Evolutionary conservation across 1,284 basidiomycete genomes (phyloP).

Genomic region (Xanthoconium separans): DNA sequence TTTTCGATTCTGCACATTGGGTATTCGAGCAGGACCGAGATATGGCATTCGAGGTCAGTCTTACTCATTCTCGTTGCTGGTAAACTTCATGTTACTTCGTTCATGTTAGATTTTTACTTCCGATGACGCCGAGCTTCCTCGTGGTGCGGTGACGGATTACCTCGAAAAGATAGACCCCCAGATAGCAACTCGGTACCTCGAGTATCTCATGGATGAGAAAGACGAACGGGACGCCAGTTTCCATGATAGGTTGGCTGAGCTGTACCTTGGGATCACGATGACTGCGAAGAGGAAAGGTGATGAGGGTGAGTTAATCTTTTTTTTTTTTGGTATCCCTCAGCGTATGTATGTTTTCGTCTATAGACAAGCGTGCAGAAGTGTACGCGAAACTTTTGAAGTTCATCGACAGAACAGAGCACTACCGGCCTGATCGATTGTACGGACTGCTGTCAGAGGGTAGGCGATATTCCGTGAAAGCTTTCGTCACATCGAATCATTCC

Average conservation of each 20-base stretch:
- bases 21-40: constrained; percentile 73
- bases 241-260: constrained; percentile 86
- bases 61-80: background rate
- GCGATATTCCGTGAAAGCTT: constrained; percentile 12
- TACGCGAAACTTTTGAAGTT: constrained; percentile 79
- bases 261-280: constrained; percentile 74
- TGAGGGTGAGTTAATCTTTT: constrained; percentile 43
- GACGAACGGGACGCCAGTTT: constrained; percentile 67
- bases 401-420: constrained; percentile 70
- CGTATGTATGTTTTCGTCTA: background rate
- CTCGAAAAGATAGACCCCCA: constrained; percentile 68
- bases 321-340: constrained; percentile 1
- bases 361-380: constrained; percentile 44
- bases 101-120: constrained; percentile 84
- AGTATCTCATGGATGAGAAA: constrained; percentile 77
- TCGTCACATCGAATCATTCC: background rate
- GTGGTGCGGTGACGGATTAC: constrained; percentile 70
- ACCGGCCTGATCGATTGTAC: constrained; percentile 80
- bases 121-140: constrained; percentile 90
- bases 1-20: constrained; percentile 84
- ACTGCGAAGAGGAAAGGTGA: constrained; percentile 53
- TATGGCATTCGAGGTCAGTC: constrained; percentile 72
- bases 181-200: constrained; percentile 82
- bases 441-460: constrained; percentile 75
- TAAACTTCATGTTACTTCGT: background rate